Percentiles rank a stretch among this genome's conserved stretches.
phyloP scores from a whole-genome alignment of 1,139 yeast species.

The Debaryomyces sp. region DNA sequence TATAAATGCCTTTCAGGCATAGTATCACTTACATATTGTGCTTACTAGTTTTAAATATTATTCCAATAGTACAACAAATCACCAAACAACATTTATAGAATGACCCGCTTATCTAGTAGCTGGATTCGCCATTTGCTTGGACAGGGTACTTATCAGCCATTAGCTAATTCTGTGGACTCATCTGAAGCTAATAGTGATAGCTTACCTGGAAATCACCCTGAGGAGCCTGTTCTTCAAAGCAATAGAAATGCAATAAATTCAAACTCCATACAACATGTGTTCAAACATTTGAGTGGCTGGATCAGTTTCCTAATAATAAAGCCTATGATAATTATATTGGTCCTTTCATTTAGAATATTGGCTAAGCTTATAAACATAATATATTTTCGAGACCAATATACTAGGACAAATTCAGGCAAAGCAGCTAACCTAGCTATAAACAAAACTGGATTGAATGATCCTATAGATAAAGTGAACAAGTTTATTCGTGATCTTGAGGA shows the following conservation, averaged over 20 bases:
- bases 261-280: conserved; percentile 6
- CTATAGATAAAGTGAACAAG: conserved; percentile 37
- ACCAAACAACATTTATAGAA: not conserved
- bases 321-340: conserved; percentile 31
- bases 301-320: conserved; percentile 26
- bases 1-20: not conserved
- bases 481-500: conserved; percentile 42
- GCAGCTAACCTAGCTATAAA: conserved; percentile 2
- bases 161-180: not conserved
- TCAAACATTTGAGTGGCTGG: conserved; percentile 13
- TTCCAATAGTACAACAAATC: not conserved
- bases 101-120: not conserved
- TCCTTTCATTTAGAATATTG: conserved; percentile 26
- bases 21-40: not conserved
- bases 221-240: not conserved
- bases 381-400: conserved; percentile 27
- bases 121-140: conserved; percentile 9
- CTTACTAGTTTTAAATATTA: not conserved
- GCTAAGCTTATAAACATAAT: conserved; percentile 29
- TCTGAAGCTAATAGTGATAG: not conserved
- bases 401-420: conserved; percentile 5
- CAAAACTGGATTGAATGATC: conserved; percentile 22
- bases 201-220: conserved; percentile 11
- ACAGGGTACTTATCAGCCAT: conserved; percentile 2
- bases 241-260: conserved; percentile 5